Conservation (phyloP, 345 rosid species). For the Microthlaspi erraticum region DNA sequence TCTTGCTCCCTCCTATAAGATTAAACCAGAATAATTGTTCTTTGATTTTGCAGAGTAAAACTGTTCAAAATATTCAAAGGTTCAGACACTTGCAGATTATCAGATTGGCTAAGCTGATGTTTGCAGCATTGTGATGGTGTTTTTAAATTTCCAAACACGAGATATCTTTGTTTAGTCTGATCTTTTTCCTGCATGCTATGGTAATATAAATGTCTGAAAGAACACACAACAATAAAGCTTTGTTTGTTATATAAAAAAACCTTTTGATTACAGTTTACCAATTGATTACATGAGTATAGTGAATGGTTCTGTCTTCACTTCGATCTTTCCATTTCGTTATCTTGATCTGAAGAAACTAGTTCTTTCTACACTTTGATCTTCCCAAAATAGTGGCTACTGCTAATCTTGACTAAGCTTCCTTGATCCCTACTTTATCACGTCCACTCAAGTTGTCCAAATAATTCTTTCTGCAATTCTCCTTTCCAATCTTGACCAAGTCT, state of each 20-base stretch:
- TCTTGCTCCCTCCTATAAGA: conserved; percentile 12
- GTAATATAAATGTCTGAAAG: conserved; percentile 11
- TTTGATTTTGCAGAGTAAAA: conserved; percentile 41
- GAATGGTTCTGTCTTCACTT: conserved; percentile 6
- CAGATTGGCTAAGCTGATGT: conserved; percentile 1
- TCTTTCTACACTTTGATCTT: conserved; percentile 18
- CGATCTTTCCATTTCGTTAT: neutral
- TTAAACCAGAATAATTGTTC: neutral
- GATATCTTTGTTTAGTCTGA: neutral
- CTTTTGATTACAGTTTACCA: conserved; percentile 14
- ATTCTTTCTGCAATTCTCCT: neutral
- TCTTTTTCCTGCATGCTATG: conserved; percentile 2
- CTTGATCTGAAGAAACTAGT: neutral
- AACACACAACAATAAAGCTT: conserved; percentile 12
- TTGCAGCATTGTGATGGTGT: conserved; percentile 21
- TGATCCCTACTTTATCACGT: conserved; percentile 7
- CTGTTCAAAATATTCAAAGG: conserved; percentile 27
- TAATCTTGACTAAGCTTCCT: conserved; percentile 3
- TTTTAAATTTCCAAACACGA: neutral
- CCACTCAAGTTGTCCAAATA: conserved; percentile 12
- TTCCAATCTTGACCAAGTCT: conserved; percentile 22
- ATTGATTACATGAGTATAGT: conserved; percentile 5
- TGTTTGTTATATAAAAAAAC: conserved; percentile 6
- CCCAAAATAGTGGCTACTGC: conserved; percentile 13
- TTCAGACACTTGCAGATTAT: conserved; percentile 18